phyloP scores from a whole-genome alignment of 768 basidiomycete genomes.

The Neoboletus brunneissimus region DNA sequence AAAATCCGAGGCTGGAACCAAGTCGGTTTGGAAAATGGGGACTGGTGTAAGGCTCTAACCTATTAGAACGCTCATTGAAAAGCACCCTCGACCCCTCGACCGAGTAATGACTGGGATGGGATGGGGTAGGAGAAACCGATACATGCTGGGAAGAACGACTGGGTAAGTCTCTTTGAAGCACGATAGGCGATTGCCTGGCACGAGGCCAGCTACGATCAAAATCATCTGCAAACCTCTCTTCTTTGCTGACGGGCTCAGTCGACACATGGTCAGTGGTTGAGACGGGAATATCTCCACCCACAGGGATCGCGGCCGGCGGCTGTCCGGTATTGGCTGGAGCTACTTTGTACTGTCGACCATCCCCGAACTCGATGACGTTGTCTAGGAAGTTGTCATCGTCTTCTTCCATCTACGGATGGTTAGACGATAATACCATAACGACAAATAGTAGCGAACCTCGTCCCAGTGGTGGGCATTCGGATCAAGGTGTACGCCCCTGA shows the following conservation, averaged over 20 bases:
- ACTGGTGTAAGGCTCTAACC: conserved; percentile 77
- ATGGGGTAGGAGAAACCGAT: conserved; percentile 37
- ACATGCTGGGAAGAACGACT: conserved; percentile 28
- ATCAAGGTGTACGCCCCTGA: conserved; percentile 90
- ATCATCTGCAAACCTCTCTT: conserved; percentile 89
- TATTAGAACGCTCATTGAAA: conserved; percentile 95
- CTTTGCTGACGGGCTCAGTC: conserved; percentile 63
- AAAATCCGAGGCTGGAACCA: conserved; percentile 32
- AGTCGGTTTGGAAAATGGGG: conserved; percentile 44
- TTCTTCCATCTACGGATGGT: conserved; percentile 68
- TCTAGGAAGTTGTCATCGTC: conserved; percentile 89
- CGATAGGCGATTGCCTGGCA: conserved; percentile 49
- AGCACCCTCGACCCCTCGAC: conserved; percentile 67
- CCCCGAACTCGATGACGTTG: conserved; percentile 92
- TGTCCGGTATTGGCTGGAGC: conserved; percentile 43
- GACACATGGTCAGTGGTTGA: conserved; percentile 21
- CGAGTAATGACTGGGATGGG: conserved; percentile 44
- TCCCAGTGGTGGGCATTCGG: conserved; percentile 98
- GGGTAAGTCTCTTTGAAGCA: conserved; percentile 42
- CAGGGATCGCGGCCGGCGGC: conserved; percentile 21
- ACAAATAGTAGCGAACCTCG: conserved; percentile 59
- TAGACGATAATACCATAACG: conserved; percentile 1
- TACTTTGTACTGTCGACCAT: conserved; percentile 89
- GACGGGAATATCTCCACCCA: conserved; percentile 14
- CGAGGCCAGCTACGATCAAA: conserved; percentile 97